Percentiles rank a stretch among this genome's conserved stretches.
phyloP scores from a whole-genome alignment of 75 land plant species.

The Picea glauca region DNA sequence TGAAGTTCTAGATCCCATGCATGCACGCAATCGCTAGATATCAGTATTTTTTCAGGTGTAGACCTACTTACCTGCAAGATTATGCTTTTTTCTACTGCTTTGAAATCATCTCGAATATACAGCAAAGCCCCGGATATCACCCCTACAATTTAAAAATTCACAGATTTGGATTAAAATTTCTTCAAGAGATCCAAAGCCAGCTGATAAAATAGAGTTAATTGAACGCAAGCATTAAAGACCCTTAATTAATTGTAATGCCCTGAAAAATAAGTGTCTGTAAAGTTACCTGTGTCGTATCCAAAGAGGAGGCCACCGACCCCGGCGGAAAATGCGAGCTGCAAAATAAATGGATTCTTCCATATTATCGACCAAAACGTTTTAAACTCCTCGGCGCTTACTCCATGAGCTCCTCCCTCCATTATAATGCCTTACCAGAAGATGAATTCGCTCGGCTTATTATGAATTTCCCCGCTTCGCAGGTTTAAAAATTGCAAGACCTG shows the following conservation, averaged over 20 bases:
- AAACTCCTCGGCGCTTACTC: slow-evolving; percentile 17
- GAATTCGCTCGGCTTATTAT: neutral
- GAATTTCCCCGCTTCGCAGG: too few species aligned
- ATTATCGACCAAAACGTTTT: slow-evolving; percentile 30
- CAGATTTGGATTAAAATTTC: neutral
- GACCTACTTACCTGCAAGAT: slow-evolving; percentile 52
- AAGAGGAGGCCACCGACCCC: neutral
- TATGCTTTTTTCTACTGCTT: slow-evolving; percentile 40
- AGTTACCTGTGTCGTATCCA: neutral
- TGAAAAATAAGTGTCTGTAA: too few species aligned
- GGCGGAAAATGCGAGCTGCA: neutral
- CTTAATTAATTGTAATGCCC: too few species aligned
- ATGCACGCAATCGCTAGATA: neutral
- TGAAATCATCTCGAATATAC: slow-evolving; percentile 71
- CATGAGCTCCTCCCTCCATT: slow-evolving; percentile 28
- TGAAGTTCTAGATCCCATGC: neutral
- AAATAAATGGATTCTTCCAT: slow-evolving; percentile 7
- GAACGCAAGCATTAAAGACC: too few species aligned
- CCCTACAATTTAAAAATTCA: slow-evolving; percentile 28
- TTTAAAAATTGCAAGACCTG: too few species aligned
- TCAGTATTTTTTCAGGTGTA: too few species aligned
- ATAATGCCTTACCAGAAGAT: neutral
- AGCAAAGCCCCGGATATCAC: slow-evolving; percentile 85
- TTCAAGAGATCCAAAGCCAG: too few species aligned
- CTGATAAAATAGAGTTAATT: too few species aligned